These are phyloP conservation scores for Sordariomycetes sp. DNA, from an alignment of 2,329 filamentous ascomycete species.

Conservation along the genomic window DNA sequence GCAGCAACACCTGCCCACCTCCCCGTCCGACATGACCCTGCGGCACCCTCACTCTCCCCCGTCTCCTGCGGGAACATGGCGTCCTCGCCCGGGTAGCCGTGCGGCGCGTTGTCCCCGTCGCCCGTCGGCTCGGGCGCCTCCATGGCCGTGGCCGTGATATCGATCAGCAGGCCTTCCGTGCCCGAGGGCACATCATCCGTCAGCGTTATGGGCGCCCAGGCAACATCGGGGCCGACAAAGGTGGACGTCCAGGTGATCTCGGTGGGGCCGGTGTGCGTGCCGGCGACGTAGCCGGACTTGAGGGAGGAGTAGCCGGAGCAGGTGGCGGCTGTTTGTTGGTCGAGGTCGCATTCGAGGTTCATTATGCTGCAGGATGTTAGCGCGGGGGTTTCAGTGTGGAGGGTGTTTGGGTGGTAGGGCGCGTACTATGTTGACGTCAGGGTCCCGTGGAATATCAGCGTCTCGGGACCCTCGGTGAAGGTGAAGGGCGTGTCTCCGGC, in stretches of 20 bases:
- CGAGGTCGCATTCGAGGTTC: conserved; percentile 29
- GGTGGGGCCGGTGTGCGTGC: conserved; percentile 21
- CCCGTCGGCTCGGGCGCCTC: neutral
- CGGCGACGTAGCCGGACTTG: conserved; percentile 11
- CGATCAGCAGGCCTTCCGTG: neutral
- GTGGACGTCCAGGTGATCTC: conserved; percentile 34
- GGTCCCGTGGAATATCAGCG: conserved; percentile 31
- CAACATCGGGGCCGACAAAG: conserved; percentile 26
- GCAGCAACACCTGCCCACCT: neutral
- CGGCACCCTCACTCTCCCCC: neutral
- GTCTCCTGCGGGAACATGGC: neutral
- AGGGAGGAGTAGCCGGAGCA: conserved; percentile 38
- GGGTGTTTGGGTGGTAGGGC: neutral
- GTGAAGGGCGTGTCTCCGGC: conserved; percentile 35
- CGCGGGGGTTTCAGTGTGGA: neutral
- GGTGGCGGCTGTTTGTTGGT: conserved; percentile 29
- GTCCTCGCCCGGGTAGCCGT: conserved; percentile 1
- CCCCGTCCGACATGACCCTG: neutral
- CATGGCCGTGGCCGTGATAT: conserved; percentile 2
- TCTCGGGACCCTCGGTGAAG: conserved; percentile 32
- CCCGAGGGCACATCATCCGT: conserved; percentile 8
- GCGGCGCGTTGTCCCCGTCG: neutral
- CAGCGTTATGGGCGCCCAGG: conserved; percentile 34
- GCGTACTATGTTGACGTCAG: conserved; percentile 30
- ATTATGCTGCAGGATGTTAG: conserved; percentile 22